These are phyloP conservation scores for Backusella tuberculispora DNA, from an alignment of 192 early-diverging fungal species.

Conservation along the genomic window DNA sequence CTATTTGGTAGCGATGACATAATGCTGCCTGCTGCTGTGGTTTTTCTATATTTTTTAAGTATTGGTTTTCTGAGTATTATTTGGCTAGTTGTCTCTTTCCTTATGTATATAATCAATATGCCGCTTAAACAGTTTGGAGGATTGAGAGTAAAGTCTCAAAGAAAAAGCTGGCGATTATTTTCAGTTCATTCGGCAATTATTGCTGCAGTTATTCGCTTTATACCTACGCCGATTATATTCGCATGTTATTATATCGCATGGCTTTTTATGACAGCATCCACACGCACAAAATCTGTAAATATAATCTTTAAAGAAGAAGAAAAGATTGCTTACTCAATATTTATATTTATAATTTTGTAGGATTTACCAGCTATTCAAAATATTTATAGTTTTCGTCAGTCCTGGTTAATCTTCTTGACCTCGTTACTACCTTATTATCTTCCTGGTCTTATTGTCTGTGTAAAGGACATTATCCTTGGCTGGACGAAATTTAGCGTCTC, in stretches of 20 bases:
- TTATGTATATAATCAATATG: background rate
- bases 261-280: background rate
- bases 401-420: slow-evolving; percentile 13
- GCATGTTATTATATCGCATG: background rate
- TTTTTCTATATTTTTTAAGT: background rate
- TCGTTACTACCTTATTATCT: slow-evolving; percentile 21
- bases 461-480: slow-evolving; percentile 19
- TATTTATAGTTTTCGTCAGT: slow-evolving; percentile 4
- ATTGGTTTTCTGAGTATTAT: background rate
- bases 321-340: background rate
- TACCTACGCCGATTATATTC: slow-evolving; percentile 14
- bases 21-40: background rate
- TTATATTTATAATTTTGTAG: background rate
- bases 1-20: background rate
- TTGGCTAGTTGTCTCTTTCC: background rate
- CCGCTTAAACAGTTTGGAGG: background rate
- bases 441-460: slow-evolving; percentile 11
- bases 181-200: background rate
- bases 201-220: background rate
- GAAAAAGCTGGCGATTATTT: background rate
- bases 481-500: background rate
- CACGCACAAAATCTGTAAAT: background rate
- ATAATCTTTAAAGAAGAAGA: background rate
- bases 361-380: slow-evolving; percentile 18
- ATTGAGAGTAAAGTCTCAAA: background rate